Evolutionary conservation across 192 early-diverging fungal genomes (phyloP).

Genomic region (Dimargaris cristalligena): DNA sequence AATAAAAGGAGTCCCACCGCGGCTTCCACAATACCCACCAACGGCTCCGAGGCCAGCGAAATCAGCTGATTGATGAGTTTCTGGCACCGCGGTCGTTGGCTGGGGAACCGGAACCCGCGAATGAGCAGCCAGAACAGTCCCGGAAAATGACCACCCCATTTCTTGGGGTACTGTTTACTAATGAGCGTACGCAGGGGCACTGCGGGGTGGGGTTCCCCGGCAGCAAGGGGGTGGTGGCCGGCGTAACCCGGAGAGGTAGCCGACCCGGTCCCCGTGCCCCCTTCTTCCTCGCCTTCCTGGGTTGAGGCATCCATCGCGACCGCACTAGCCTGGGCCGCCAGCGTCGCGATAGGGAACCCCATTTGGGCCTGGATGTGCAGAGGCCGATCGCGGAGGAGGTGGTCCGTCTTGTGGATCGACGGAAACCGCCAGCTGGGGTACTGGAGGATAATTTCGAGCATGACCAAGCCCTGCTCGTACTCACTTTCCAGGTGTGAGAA

Average conservation of each 20-base stretch:
- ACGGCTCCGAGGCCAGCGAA: neutral
- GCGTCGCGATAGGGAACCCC: slow-evolving; percentile 1
- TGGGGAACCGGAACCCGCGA: slow-evolving; percentile 6
- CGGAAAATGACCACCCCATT: neutral
- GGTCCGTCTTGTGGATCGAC: neutral
- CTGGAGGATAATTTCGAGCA: slow-evolving; percentile 7
- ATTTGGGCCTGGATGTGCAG: slow-evolving; percentile 9
- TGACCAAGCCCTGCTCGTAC: slow-evolving; percentile 10
- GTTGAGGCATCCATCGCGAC: too few species aligned
- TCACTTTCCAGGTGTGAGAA: slow-evolving; percentile 7
- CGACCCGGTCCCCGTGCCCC: too few species aligned
- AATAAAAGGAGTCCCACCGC: slow-evolving; percentile 3
- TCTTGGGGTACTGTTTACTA: neutral
- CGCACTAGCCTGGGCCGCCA: neutral
- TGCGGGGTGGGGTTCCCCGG: neutral
- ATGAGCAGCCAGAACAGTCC: slow-evolving; percentile 9
- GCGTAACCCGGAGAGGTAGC: neutral
- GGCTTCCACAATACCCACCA: slow-evolving; percentile 4
- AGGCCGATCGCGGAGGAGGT: neutral
- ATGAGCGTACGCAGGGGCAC: neutral
- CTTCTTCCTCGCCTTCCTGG: too few species aligned
- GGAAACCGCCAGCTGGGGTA: slow-evolving; percentile 3
- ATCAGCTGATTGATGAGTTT: neutral
- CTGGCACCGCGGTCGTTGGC: slow-evolving; percentile 1
- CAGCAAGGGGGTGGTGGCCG: neutral